Base-by-base conservation (phyloP, 2,329 filamentous ascomycete genomes). In the Pezicula radicicola region DNA sequence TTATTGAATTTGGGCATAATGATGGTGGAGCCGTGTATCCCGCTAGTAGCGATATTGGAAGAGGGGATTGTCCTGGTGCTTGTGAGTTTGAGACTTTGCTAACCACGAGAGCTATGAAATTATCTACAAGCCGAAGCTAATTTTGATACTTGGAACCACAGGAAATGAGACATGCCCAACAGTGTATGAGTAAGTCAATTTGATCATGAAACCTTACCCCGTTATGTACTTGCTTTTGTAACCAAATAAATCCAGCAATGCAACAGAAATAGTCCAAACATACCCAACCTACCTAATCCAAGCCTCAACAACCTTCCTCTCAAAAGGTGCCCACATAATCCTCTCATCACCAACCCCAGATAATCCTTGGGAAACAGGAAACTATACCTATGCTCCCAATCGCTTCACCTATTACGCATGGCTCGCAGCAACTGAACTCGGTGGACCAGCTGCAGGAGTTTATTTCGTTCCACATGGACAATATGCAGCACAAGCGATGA, bases 271-370 rank as follows among this genome's bases (percentile, higher is more conserved):
- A 2, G 61, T 66, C 6, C 60, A 66, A 27, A 66, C 64, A n/a
- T 66, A 65, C 42, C 58, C 62, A 12, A 63, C 56, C 7, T 66
- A 67, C 46, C 54, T 63, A 10, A 60, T 54, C 40, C 48, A 57
- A 21, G 58, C 58, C 2, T 57, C 63, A 4, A 61, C 59, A 43
- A 25, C 58, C 2, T 64, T 72, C 40, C 60, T 68, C 12, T 66
- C 73, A 47, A 84, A 83, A 63, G 84, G 84, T 3, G 83, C 81
- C 2, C 75, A 73, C 18, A 83, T 87, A 37, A 72, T 88, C 42
- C 71, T 87, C 36, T 75, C 74, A 33, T 76, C 74, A 15, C 80
- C 81, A 54, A 87, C 84, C 1, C 83, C 84, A 5, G 21, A 21
- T 21, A 21, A 21, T 5, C 21, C 21, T 5, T 21, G 21, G 21